phyloP scores from a whole-genome alignment of 192 early-diverging fungal species.

The Backusella circina region DNA sequence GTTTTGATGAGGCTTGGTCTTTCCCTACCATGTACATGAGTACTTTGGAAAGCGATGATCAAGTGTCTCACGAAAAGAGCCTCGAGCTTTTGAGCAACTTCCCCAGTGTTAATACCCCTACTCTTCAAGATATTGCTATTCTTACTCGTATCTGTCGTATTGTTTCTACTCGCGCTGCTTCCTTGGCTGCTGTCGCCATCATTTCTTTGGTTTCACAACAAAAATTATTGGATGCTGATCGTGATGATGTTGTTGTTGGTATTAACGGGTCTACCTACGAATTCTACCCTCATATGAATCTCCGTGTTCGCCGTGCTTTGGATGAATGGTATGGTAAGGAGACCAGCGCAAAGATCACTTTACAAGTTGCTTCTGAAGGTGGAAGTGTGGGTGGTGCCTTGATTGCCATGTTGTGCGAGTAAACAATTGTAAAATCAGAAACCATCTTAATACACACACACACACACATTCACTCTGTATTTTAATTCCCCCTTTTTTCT shows the following conservation, averaged over 20 bases:
- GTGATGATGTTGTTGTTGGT: slow-evolving; percentile 66
- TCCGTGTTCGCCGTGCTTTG: slow-evolving; percentile 71
- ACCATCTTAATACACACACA: neutral
- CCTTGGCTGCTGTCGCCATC: slow-evolving; percentile 70
- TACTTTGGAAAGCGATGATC: slow-evolving; percentile 29
- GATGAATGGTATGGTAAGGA: slow-evolving; percentile 72
- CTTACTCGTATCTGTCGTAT: slow-evolving; percentile 70
- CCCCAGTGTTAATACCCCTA: slow-evolving; percentile 53
- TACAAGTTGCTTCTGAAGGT: slow-evolving; percentile 73
- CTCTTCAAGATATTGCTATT: slow-evolving; percentile 64
- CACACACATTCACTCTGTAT: neutral
- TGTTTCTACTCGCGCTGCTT: slow-evolving; percentile 80
- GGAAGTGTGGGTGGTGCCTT: slow-evolving; percentile 77
- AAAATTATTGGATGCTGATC: slow-evolving; percentile 16
- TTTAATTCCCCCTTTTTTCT: neutral
- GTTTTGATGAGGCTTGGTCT: slow-evolving; percentile 56
- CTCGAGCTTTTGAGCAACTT: slow-evolving; percentile 55
- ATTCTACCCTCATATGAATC: slow-evolving; percentile 83
- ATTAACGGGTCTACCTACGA: slow-evolving; percentile 92
- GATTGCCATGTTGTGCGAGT: slow-evolving; percentile 51
- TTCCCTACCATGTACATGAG: slow-evolving; percentile 48
- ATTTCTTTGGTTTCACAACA: slow-evolving; percentile 48
- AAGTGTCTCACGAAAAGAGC: slow-evolving; percentile 54
- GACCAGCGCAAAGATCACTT: slow-evolving; percentile 64
- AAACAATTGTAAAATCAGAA: neutral